A percentile compares a stretch with the other conserved stretches of the same genome.
Evolutionary conservation across 2,329 filamentous ascomycete species (phyloP).

Genomic region (Clarireedia hainanense): DNA sequence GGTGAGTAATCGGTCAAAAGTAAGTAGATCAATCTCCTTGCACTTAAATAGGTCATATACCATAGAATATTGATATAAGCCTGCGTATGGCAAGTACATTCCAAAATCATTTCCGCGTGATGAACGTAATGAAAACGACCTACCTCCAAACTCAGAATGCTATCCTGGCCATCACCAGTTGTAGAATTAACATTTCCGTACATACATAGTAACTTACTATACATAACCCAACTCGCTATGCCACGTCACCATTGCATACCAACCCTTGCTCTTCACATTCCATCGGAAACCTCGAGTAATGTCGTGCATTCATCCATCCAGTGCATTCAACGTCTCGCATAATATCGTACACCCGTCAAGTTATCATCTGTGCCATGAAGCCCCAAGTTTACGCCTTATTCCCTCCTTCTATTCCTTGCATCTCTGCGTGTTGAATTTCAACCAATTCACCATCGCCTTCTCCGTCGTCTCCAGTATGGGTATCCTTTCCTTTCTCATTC

Average conservation of each 20-base stretch:
- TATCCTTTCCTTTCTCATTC: background rate
- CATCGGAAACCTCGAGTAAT: background rate
- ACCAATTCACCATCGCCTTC: conserved; percentile 19
- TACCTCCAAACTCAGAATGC: background rate
- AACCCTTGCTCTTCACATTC: background rate
- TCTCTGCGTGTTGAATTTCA: conserved; percentile 23
- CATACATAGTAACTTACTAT: background rate
- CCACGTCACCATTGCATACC: background rate
- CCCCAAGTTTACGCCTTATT: background rate
- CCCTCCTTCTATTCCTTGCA: conserved; percentile 15
- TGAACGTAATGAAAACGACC: background rate
- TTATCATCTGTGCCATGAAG: background rate
- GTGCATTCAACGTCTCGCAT: background rate
- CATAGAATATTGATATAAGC: background rate
- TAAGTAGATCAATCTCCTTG: background rate
- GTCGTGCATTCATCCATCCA: background rate
- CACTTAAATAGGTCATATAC: background rate
- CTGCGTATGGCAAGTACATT: background rate
- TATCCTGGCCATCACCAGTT: background rate
- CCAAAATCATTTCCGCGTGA: background rate
- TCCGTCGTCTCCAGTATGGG: conserved; percentile 12
- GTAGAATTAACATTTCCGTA: background rate
- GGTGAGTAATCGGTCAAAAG: conserved; percentile 1
- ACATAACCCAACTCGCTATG: background rate
- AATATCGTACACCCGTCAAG: background rate